These are phyloP conservation scores for Gossypium gossypioides DNA, from an alignment of 441 rosid species.

Conservation along the genomic window DNA sequence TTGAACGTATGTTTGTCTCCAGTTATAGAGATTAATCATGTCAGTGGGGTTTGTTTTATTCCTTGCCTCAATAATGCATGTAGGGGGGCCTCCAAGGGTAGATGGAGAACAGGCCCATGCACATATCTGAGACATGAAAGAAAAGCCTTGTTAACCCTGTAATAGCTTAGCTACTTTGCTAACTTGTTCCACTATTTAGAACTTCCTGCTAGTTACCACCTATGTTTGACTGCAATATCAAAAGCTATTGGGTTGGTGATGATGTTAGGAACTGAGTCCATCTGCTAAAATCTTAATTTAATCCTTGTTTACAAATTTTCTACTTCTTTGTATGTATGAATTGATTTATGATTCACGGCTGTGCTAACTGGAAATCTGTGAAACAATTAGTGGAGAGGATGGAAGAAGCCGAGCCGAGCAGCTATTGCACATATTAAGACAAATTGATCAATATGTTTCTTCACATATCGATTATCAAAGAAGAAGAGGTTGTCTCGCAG, in stretches of 20 bases:
- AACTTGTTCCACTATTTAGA: neutral
- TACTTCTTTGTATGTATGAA: neutral
- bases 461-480: conserved; percentile 86
- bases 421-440: conserved; percentile 85
- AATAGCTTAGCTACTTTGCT: neutral
- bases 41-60: neutral
- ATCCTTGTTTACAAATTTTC: neutral
- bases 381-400: conserved; percentile 86
- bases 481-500: conserved; percentile 92
- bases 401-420: conserved; percentile 99
- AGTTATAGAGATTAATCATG: neutral
- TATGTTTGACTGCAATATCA: neutral
- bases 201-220: neutral
- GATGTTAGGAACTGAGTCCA: neutral
- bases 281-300: conserved; percentile 1
- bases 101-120: neutral
- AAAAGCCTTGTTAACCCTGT: neutral
- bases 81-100: neutral
- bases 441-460: conserved; percentile 74
- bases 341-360: conserved; percentile 5
- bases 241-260: neutral
- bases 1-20: neutral
- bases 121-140: neutral
- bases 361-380: conserved; percentile 24
- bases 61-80: neutral